Evolutionary conservation across 768 basidiomycete species (phyloP).

Genomic region (Lactarius tabidus): DNA sequence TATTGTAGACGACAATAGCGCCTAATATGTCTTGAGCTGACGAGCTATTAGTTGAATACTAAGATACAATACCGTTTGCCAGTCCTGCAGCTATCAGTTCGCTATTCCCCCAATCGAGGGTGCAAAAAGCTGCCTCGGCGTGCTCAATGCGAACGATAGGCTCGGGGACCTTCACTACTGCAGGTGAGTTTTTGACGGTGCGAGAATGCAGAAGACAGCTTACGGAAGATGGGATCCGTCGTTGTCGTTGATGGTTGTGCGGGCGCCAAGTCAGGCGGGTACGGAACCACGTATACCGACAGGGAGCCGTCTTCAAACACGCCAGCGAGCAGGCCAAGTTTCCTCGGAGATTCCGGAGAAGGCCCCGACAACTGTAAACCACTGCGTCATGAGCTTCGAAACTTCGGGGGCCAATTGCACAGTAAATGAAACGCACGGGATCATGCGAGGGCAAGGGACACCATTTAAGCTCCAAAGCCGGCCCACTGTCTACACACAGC

Average conservation of each 20-base stretch:
- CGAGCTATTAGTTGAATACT: not conserved
- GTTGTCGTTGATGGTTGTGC: not conserved
- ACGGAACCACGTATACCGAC: constrained; percentile 73
- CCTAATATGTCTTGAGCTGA: constrained; percentile 34
- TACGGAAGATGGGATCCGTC: constrained; percentile 20
- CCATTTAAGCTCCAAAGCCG: constrained; percentile 84
- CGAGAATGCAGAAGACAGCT: not conserved
- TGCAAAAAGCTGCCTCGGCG: constrained; percentile 71
- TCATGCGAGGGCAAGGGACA: constrained; percentile 87
- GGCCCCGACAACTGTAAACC: constrained; percentile 6
- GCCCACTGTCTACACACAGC: constrained; percentile 76
- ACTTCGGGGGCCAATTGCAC: not conserved
- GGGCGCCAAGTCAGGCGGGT: constrained; percentile 53
- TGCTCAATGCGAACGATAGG: constrained; percentile 72
- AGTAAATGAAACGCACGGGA: constrained; percentile 32
- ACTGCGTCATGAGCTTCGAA: not conserved
- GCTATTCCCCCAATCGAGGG: constrained; percentile 89
- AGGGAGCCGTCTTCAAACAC: constrained; percentile 86
- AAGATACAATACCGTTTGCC: constrained; percentile 58
- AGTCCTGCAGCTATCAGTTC: constrained; percentile 78
- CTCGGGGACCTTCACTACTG: constrained; percentile 51
- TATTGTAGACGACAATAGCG: constrained; percentile 53
- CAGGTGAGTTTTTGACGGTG: constrained; percentile 7
- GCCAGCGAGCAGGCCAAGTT: constrained; percentile 80
- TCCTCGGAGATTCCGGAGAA: constrained; percentile 37